A percentile compares a stretch with the other conserved stretches of the same genome.
These are phyloP conservation scores for Tylopilus vinaceipallidus DNA, from an alignment of 768 basidiomycete genomes.

Conservation along the genomic window DNA sequence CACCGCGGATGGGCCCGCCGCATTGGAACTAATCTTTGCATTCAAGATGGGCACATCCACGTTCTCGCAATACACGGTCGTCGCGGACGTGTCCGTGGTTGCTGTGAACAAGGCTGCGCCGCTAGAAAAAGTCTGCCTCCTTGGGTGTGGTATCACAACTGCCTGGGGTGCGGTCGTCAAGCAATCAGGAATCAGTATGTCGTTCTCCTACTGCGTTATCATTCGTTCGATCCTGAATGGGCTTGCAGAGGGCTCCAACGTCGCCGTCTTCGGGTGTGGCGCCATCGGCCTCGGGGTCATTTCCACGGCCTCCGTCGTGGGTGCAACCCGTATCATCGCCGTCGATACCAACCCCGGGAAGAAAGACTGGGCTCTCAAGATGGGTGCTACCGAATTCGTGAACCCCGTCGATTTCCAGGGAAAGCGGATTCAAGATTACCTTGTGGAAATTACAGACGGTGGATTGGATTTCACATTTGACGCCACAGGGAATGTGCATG, in stretches of 20 bases:
- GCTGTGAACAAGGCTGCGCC: constrained; percentile 83
- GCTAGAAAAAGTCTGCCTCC: constrained; percentile 93
- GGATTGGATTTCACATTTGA: constrained; percentile 98
- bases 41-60: constrained; percentile 96
- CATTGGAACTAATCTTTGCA: not conserved
- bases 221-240: not conserved
- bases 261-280: constrained; percentile 95
- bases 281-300: constrained; percentile 95
- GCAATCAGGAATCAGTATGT: constrained; percentile 80
- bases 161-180: constrained; percentile 96
- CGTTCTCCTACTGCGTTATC: not conserved
- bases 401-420: constrained; percentile 78
- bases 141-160: constrained; percentile 97
- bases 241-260: constrained; percentile 68
- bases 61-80: constrained; percentile 99
- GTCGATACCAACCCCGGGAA: constrained; percentile 87
- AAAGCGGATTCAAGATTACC: constrained; percentile 82
- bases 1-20: not conserved
- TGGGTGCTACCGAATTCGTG: constrained; percentile 94
- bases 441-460: constrained; percentile 92
- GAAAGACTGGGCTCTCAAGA: constrained; percentile 84
- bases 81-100: constrained; percentile 95
- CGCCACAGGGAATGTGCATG: constrained; percentile 91
- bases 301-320: constrained; percentile 72
- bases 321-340: constrained; percentile 88